phyloP scores from a whole-genome alignment of 495 filamentous ascomycete genomes.

The Aspergillus wentii region DNA sequence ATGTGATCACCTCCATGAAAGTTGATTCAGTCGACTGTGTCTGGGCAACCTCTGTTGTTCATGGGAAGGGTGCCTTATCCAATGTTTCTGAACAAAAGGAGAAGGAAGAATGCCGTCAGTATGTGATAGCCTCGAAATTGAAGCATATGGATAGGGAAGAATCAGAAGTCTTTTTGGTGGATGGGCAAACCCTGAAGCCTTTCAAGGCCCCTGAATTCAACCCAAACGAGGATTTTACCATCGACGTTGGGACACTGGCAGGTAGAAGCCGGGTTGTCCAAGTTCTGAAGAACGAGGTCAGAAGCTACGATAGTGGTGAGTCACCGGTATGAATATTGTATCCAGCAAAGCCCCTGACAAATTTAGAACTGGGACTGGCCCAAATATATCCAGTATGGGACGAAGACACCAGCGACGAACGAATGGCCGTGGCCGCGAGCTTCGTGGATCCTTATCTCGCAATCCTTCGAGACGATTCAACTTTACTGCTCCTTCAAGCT shows the following conservation, averaged over 20 bases:
- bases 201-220: constrained; percentile 71
- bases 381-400: constrained; percentile 90
- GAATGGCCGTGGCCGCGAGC: constrained; percentile 71
- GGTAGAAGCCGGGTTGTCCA: constrained; percentile 75
- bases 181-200: constrained; percentile 22
- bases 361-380: constrained; percentile 69
- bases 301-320: constrained; percentile 84
- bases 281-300: constrained; percentile 74
- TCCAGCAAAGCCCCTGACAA: constrained; percentile 6
- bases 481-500: constrained; percentile 66
- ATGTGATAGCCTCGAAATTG: constrained; percentile 32
- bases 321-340: not conserved
- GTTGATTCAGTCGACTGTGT: constrained; percentile 28
- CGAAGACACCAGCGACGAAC: constrained; percentile 76
- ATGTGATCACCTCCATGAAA: constrained; percentile 53
- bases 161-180: constrained; percentile 32
- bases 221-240: constrained; percentile 71
- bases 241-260: constrained; percentile 76
- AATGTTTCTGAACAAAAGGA: constrained; percentile 51
- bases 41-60: constrained; percentile 29
- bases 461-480: constrained; percentile 76
- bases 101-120: constrained; percentile 29
- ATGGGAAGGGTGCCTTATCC: constrained; percentile 4
- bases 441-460: constrained; percentile 86
- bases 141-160: constrained; percentile 30